phyloP scores from a whole-genome alignment of 441 rosid genomes.

The Geranium incanum region DNA sequence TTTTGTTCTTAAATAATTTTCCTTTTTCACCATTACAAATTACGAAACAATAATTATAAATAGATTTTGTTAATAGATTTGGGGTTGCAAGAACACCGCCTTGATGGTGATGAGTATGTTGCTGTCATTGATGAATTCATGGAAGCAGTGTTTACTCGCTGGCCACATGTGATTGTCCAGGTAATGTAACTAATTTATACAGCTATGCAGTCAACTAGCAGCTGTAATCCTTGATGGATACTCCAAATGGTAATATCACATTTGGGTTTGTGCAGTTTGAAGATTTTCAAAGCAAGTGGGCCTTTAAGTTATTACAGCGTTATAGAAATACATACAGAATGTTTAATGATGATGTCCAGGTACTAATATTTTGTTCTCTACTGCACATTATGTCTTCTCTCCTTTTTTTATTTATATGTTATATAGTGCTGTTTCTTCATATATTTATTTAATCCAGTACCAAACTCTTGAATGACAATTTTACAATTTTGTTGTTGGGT shows the following conservation, averaged over 20 bases:
- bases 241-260: slow-evolving; percentile 12
- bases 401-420: background rate
- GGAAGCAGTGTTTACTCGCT: slow-evolving; percentile 98
- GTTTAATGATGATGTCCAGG: slow-evolving; percentile 99
- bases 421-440: background rate
- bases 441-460: background rate
- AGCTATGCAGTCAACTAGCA: background rate
- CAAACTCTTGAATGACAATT: background rate
- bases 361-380: slow-evolving; percentile 20
- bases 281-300: slow-evolving; percentile 99
- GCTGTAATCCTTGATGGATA: background rate
- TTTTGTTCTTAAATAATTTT: background rate
- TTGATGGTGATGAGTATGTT: slow-evolving; percentile 72
- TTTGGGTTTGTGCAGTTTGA: slow-evolving; percentile 60
- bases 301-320: slow-evolving; percentile 89
- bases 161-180: slow-evolving; percentile 99
- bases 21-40: slow-evolving; percentile 1
- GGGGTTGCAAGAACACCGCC: slow-evolving; percentile 89
- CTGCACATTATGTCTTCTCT: background rate
- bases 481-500: background rate
- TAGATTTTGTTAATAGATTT: slow-evolving; percentile 50
- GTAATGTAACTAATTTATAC: slow-evolving; percentile 27
- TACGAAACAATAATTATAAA: slow-evolving; percentile 1
- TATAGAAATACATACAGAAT: slow-evolving; percentile 73
- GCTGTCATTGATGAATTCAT: slow-evolving; percentile 86